Percentiles rank a stretch among this genome's conserved stretches.
Conservation (phyloP, 2,329 filamentous ascomycete genomes). For the Biscogniauxia sp. region DNA sequence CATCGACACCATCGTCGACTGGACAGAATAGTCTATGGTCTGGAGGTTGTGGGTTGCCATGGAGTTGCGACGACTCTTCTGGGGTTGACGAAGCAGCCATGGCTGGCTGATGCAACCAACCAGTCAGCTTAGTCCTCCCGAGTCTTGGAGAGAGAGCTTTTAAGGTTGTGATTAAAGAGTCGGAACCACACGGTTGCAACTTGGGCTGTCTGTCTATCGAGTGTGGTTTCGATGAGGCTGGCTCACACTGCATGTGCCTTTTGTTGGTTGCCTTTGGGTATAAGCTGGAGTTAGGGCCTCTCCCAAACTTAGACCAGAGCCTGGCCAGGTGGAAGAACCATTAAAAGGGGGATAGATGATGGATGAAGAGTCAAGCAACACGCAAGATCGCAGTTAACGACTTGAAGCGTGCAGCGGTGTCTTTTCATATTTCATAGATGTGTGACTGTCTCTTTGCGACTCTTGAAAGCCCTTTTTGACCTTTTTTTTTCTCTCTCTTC, state of each 20-base stretch:
- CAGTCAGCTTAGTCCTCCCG: constrained; percentile 10
- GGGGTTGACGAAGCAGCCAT: constrained; percentile 2
- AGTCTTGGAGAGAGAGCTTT: constrained; percentile 6
- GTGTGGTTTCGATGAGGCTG: constrained; percentile 13
- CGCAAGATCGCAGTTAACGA: constrained; percentile 3
- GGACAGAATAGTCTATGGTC: not conserved
- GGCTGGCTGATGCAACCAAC: constrained; percentile 13
- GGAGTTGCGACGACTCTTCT: constrained; percentile 6
- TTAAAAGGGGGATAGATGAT: constrained; percentile 12
- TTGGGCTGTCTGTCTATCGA: constrained; percentile 17
- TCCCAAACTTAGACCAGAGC: constrained; percentile 11
- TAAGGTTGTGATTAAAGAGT: constrained; percentile 12
- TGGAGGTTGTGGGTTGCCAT: constrained; percentile 2
- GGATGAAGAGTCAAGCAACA: constrained; percentile 19
- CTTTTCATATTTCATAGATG: constrained; percentile 17
- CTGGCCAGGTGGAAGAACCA: constrained; percentile 15
- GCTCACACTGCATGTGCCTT: constrained; percentile 11
- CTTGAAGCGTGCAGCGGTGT: constrained; percentile 10
- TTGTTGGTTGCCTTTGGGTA: constrained; percentile 17
- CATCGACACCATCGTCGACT: not conserved
- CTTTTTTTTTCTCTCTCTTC: constrained; percentile 7
- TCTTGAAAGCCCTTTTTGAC: constrained; percentile 12
- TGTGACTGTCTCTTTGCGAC: not conserved
- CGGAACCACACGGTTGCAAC: constrained; percentile 13
- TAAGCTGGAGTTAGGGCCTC: not conserved